Conservation (phyloP, 257 asterid genomes). For the Solanum gracilifrons region DNA sequence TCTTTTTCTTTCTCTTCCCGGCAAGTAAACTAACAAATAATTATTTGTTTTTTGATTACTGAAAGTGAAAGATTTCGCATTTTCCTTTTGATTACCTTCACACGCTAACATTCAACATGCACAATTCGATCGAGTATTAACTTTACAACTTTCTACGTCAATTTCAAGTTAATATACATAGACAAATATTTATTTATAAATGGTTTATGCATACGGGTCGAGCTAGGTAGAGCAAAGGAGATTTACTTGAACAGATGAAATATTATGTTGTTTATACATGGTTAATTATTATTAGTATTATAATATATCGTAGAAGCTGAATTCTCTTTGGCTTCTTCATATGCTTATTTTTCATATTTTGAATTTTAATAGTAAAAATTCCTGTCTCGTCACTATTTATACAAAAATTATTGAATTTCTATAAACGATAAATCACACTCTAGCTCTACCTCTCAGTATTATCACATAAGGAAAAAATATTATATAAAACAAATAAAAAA, state of each 20-base stretch:
- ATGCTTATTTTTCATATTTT: too few relatives aligned
- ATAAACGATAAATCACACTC: neutral
- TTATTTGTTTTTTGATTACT: neutral
- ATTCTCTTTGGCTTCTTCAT: too few relatives aligned
- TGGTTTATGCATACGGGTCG: too few relatives aligned
- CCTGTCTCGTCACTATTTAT: too few relatives aligned
- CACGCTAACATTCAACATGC: neutral
- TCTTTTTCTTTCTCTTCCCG: slow-evolving; percentile 14
- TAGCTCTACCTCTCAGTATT: neutral
- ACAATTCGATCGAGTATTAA: neutral
- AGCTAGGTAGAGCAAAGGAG: neutral
- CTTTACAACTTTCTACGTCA: fast-evolving
- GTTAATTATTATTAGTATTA: too few relatives aligned
- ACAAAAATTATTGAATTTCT: too few relatives aligned
- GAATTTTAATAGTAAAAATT: too few relatives aligned
- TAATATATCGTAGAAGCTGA: too few relatives aligned
- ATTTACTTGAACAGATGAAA: too few relatives aligned
- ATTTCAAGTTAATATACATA: neutral
- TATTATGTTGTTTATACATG: neutral
- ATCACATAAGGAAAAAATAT: neutral
- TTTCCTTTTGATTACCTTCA: neutral
- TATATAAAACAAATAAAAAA: too few relatives aligned
- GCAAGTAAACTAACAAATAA: slow-evolving; percentile 9
- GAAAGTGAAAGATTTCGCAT: slow-evolving; percentile 7
- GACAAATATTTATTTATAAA: too few relatives aligned